Base-by-base conservation (phyloP, 2,329 filamentous ascomycete species). In the Oidium heveae region DNA sequence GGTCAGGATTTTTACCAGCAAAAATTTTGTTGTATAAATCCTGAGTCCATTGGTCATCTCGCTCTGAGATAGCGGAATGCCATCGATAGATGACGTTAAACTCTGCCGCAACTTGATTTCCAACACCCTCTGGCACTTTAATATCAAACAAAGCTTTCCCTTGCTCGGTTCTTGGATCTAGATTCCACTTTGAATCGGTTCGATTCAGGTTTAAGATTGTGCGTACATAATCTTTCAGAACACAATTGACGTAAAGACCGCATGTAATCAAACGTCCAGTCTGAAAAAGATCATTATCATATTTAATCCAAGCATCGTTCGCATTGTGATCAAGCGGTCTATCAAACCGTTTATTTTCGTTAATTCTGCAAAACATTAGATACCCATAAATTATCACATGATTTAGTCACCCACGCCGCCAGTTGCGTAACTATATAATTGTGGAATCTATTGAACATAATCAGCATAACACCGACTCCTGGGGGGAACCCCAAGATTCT, bases 21-120 rank as follows among this genome's bases (percentile, higher is more conserved):
- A 86, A 79, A 1, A 85, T 66, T 44, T 75, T 68, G 1, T 69
- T 66, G 63, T 84, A 86, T 57, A 84, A 73, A 13, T 80, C 71
- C 60, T 86, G 74, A 22, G 86, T 82, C 85, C 86, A 93, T 59
- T 79, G 73, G 63, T 91, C 86, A 61, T 94, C 86, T 58, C 76
- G 79, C 56, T 78, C 75, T 39, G 74, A 75, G 60, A 91, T 84
- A 60, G 82, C 80, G 2, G 84, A 86, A 69, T 93, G 86, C 85
- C 86, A 93, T 58, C 86, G 75, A 66, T 94, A 93, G 60, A 84
- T 82, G 10, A 94, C 72, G 63, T 91, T 93, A 72, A 94, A 94
- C 68, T 94, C 86, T 3, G 83, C 84, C 0, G 84, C 89, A 5
- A 89, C 84, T 59, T 83, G 79, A 62, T 91, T 93, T 53, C 86